Conservation (phyloP, 1,284 basidiomycete genomes). For the Phylloporus sp. region DNA sequence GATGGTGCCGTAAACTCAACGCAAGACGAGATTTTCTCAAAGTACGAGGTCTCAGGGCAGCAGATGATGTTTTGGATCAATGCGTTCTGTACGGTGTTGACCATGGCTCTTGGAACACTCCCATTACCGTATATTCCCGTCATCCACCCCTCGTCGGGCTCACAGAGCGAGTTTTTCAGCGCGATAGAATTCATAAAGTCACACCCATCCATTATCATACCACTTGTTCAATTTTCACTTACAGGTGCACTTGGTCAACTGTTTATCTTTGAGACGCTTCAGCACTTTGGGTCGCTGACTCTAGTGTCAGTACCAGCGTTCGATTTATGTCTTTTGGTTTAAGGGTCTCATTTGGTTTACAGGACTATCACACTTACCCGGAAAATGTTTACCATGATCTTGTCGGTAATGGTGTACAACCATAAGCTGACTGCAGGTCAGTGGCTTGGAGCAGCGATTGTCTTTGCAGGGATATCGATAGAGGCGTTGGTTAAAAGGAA, state of each 20-base stretch:
- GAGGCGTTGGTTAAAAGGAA: conserved; percentile 90
- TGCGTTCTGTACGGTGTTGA: conserved; percentile 78
- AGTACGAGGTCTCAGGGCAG: conserved; percentile 84
- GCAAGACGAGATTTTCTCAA: conserved; percentile 94
- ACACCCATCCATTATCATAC: conserved; percentile 82
- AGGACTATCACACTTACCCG: conserved; percentile 96
- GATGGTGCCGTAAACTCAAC: conserved; percentile 98
- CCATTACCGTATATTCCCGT: conserved; percentile 81
- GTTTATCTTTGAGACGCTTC: conserved; percentile 98
- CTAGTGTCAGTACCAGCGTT: conserved; percentile 71
- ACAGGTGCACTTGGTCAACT: conserved; percentile 95
- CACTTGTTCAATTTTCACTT: conserved; percentile 86
- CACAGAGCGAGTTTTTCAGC: conserved; percentile 70
- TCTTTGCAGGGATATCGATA: conserved; percentile 93
- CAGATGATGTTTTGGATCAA: conserved; percentile 99
- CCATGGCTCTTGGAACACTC: conserved; percentile 70
- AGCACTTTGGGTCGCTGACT: conserved; percentile 94
- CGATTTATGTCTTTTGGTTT: not conserved
- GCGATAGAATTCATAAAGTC: conserved; percentile 80
- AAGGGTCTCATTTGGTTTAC: conserved; percentile 17
- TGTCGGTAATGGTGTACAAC: conserved; percentile 93
- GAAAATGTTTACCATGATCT: conserved; percentile 97
- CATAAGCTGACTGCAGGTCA: conserved; percentile 87
- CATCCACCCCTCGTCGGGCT: conserved; percentile 67
- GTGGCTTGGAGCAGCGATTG: conserved; percentile 90